Evolutionary conservation across 139 green algal genomes (phyloP), one percentile per base, ranked within the genome.

Genomic region (Edaphochlamys debaryana): DNA sequence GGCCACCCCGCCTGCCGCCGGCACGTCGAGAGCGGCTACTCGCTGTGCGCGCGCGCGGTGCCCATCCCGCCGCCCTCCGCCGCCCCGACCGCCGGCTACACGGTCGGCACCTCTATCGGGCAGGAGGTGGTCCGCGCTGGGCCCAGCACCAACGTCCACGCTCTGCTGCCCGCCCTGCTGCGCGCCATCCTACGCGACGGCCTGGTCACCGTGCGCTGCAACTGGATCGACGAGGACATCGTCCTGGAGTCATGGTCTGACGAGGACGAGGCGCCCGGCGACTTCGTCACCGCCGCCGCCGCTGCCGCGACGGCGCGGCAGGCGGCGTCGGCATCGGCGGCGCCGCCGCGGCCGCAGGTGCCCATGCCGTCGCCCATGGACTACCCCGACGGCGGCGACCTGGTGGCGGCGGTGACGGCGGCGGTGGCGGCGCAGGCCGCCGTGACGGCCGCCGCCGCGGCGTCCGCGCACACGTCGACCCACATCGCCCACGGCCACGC

Each of bases 91-190:
- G 58, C 58, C 0, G 23, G 5, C 23, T 81, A 81, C 58, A 63
- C 40, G 1, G 74, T 81, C 7, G 74, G 74, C 23, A 36, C 5
- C 19, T 25, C 27, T 23, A 73, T 82, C 32, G 76, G 76, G 1
- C 76, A 82, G 76, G 42, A 82, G 45, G 63, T 82, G 41, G 62
- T 82, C n/a, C 76, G 62, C 27, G 76, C 73, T 23, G 63, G 63
- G 0, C 76, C 76, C 76, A 30, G 17, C n/a, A 41, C 67, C 20
- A 63, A 48, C 19, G 7, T 52, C 1, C 76, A 82, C 63, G n/a
- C 45, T 41, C 76, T 82, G 62, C 63, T 82, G 63, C 63, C 42
- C 13, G 42, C 42, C 25, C 76, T 82, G 76, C 76, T 73, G 42
- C 42, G 45, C 42, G 76, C 76, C 42, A 22, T 82, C 0, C 63